phyloP scores from a whole-genome alignment of 306 rosid genomes.

The Sesbania bispinosa region DNA sequence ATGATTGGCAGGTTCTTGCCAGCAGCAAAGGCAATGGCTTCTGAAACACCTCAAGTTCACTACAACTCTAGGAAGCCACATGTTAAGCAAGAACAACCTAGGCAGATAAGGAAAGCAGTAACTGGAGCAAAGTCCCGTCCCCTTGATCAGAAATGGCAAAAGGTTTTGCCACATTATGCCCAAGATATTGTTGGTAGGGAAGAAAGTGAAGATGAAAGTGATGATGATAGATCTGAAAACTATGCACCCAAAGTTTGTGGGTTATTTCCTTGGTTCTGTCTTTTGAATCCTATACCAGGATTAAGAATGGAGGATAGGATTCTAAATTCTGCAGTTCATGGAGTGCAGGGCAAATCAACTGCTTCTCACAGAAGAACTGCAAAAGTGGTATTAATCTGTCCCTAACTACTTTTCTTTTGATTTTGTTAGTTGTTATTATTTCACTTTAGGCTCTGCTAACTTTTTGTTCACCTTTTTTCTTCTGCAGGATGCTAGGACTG shows the following conservation, averaged over 20 bases:
- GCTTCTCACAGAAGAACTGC: slow-evolving; percentile 46
- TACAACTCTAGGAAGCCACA: slow-evolving; percentile 52
- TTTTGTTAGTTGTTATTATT: neutral
- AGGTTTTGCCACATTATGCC: slow-evolving; percentile 38
- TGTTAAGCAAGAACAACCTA: slow-evolving; percentile 43
- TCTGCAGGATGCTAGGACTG: slow-evolving; percentile 46
- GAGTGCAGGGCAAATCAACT: slow-evolving; percentile 43
- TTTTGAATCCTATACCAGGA: slow-evolving; percentile 61
- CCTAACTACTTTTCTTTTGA: neutral
- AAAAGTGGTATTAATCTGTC: slow-evolving; percentile 38
- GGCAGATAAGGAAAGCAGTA: slow-evolving; percentile 35
- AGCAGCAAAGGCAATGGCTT: slow-evolving; percentile 95
- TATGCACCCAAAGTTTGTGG: slow-evolving; percentile 52
- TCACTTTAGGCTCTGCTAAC: slow-evolving; percentile 17
- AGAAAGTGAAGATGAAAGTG: slow-evolving; percentile 62
- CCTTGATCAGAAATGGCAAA: slow-evolving; percentile 35
- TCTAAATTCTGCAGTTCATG: slow-evolving; percentile 37
- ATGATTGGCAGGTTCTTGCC: slow-evolving; percentile 87
- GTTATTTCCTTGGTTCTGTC: slow-evolving; percentile 61
- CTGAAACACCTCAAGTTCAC: slow-evolving; percentile 52
- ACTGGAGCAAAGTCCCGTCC: slow-evolving; percentile 33
- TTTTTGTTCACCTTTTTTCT: slow-evolving; percentile 4
- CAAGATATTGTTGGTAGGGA: slow-evolving; percentile 40
- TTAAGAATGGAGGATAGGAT: slow-evolving; percentile 48
- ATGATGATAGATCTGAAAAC: slow-evolving; percentile 39